These are phyloP conservation scores for Paecilomyces variotii DNA, from an alignment of 2,329 filamentous ascomycete genomes.

Conservation along the genomic window DNA sequence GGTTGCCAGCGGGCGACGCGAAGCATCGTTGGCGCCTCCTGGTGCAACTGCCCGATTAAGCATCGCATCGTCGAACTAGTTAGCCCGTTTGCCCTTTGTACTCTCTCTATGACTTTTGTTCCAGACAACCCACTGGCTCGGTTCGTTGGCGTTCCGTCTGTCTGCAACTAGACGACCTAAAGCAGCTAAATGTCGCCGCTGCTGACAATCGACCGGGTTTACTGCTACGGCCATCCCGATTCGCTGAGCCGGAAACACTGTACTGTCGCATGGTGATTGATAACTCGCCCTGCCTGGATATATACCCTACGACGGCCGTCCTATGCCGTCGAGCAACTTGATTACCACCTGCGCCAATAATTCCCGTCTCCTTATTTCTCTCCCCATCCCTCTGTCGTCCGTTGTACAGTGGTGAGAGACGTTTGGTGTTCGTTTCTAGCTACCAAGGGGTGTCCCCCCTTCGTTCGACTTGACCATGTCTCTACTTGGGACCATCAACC, in stretches of 20 bases:
- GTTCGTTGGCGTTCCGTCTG: neutral
- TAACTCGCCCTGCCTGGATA: neutral
- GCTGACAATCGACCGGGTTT: neutral
- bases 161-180: neutral
- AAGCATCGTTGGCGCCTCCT: neutral
- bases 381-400: neutral
- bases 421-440: neutral
- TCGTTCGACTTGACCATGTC: slow-evolving; percentile 19
- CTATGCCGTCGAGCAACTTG: neutral
- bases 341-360: neutral
- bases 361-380: neutral
- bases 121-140: neutral
- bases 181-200: neutral
- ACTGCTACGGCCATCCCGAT: neutral
- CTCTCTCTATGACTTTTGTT: neutral
- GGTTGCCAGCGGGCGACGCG: neutral
- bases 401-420: neutral
- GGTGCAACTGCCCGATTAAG: neutral
- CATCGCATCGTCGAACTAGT: neutral
- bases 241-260: neutral
- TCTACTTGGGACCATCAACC: slow-evolving; percentile 25
- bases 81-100: neutral
- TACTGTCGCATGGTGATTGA: neutral
- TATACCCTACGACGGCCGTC: neutral
- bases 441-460: neutral